Evolutionary conservation across 2,329 filamentous ascomycete genomes (phyloP).

Genomic region (Trichoderma sp.): DNA sequence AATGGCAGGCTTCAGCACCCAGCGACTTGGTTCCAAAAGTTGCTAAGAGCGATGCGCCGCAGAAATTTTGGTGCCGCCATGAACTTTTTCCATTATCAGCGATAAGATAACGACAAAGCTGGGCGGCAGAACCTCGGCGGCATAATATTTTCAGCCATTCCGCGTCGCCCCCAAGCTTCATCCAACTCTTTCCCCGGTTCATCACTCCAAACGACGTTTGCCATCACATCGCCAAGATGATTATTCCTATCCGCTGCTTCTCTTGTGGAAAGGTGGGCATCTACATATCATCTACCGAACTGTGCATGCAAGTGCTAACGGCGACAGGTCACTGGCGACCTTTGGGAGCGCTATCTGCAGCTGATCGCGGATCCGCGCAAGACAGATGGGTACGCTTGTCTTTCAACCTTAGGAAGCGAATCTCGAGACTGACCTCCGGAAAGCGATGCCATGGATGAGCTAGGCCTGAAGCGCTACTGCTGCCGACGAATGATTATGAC

Average conservation of each 20-base stretch:
- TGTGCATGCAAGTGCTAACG: slow-evolving; percentile 35
- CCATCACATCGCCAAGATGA: slow-evolving; percentile 66
- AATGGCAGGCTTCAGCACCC: slow-evolving; percentile 28
- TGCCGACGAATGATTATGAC: slow-evolving; percentile 99
- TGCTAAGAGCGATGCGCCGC: slow-evolving; percentile 27
- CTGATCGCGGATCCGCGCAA: slow-evolving; percentile 75
- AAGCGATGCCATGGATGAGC: slow-evolving; percentile 93
- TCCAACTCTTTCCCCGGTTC: slow-evolving; percentile 27
- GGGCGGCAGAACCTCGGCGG: slow-evolving; percentile 39
- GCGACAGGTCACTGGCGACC: slow-evolving; percentile 84
- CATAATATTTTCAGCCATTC: slow-evolving; percentile 33
- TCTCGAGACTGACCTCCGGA: slow-evolving; percentile 1
- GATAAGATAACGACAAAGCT: slow-evolving; percentile 46
- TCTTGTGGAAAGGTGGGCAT: slow-evolving; percentile 90
- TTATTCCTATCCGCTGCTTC: slow-evolving; percentile 98
- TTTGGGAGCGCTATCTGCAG: slow-evolving; percentile 94
- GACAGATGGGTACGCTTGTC: slow-evolving; percentile 64
- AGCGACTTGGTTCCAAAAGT: slow-evolving; percentile 17
- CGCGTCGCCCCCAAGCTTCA: slow-evolving; percentile 12
- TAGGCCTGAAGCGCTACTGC: slow-evolving; percentile 94
- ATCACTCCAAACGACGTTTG: background rate
- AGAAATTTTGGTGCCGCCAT: slow-evolving; percentile 47
- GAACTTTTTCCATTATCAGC: slow-evolving; percentile 42
- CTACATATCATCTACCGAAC: background rate
- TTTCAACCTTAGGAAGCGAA: background rate